Base-by-base conservation (phyloP, 805 yeast genomes). In the Peterozyma toletana region DNA sequence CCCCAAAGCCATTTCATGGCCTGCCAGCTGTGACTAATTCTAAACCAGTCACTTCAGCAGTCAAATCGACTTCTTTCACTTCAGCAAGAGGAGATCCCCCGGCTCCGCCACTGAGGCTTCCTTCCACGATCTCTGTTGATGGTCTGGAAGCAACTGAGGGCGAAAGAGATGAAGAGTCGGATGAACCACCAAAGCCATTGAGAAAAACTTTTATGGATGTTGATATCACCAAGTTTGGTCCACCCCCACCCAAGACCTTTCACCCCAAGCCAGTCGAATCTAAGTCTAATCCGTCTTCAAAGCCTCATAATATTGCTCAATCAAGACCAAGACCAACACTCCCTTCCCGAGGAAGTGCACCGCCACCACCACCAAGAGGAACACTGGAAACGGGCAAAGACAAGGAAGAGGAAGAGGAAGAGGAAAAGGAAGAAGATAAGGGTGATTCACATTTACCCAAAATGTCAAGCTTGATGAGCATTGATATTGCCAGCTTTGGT, bases 241-340 rank as follows among this genome's bases (percentile, higher is more conserved):
- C 77, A 2, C 77, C 77, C 5, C 75, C 75, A 2, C 78, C 78
- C 3, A 62, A 56, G 43, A 66, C 68, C 3, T 53, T 49, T 21
- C 27, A 21, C 27, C 27, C 27, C 27, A 21, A 21, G 27, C 4
- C 27, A 21, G 27, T 7, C 7, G 27, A 21, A 21, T 21, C 27
- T 4, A 21, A 21, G 7, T 21, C 27, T 5, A 21, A 21, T 7
- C 4, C 27, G 4, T 21, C 27, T 5, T 21, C 42, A 18, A 21
- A 17, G 11, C 33, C 4, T 11, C 18, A 15, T 11, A 3, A 11
- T 5, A 5, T 29, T 16, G 27, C 40, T 9, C 29, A 31, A 2
- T 21, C 27, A 9, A 13, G n/a, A 7, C 11, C 34, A 14, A 35
- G 14, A 11, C 46, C 42, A 4, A 10, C 35, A 7, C 17, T 33